Percentiles rank a stretch among this genome's conserved stretches.
These are phyloP conservation scores for Neophaeococcomyces aloes DNA, from an alignment of 2,329 filamentous ascomycete species.

Conservation along the genomic window DNA sequence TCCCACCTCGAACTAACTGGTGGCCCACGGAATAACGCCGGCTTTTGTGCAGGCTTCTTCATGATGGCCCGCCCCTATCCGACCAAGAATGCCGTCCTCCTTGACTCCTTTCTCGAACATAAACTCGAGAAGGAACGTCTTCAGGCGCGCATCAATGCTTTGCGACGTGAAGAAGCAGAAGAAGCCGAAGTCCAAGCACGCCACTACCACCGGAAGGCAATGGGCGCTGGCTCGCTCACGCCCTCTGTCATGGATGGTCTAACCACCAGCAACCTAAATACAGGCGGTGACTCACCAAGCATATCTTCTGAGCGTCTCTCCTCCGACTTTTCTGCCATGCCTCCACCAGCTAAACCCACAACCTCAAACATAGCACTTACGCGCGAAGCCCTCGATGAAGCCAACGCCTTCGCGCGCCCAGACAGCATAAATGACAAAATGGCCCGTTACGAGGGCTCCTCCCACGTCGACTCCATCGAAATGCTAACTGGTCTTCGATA, in stretches of 20 bases:
- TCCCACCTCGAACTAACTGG: slow-evolving; percentile 32
- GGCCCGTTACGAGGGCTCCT: slow-evolving; percentile 65
- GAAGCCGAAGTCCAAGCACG: slow-evolving; percentile 55
- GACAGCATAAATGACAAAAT: slow-evolving; percentile 79
- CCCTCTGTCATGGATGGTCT: slow-evolving; percentile 14
- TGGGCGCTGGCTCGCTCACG: slow-evolving; percentile 13
- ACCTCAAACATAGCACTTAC: slow-evolving; percentile 60
- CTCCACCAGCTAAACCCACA: slow-evolving; percentile 53
- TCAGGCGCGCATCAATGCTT: slow-evolving; percentile 69
- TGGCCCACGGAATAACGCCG: slow-evolving; percentile 53
- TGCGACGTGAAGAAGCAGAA: slow-evolving; percentile 75
- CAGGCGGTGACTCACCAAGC: slow-evolving; percentile 12
- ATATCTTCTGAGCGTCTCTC: slow-evolving; percentile 12
- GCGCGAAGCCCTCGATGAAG: slow-evolving; percentile 67
- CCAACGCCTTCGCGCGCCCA: slow-evolving; percentile 51
- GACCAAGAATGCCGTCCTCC: slow-evolving; percentile 69
- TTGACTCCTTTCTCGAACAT: slow-evolving; percentile 91
- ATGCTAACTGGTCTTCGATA: slow-evolving; percentile 85
- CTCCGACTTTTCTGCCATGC: slow-evolving; percentile 42
- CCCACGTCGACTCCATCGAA: slow-evolving; percentile 78
- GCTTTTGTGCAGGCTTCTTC: slow-evolving; percentile 80
- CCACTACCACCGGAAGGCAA: slow-evolving; percentile 23
- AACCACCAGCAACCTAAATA: neutral
- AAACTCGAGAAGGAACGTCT: slow-evolving; percentile 92
- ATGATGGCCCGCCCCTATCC: slow-evolving; percentile 87